These are phyloP conservation scores for Penicillium psychrofluorescens DNA, from an alignment of 495 filamentous ascomycete genomes.

Conservation along the genomic window DNA sequence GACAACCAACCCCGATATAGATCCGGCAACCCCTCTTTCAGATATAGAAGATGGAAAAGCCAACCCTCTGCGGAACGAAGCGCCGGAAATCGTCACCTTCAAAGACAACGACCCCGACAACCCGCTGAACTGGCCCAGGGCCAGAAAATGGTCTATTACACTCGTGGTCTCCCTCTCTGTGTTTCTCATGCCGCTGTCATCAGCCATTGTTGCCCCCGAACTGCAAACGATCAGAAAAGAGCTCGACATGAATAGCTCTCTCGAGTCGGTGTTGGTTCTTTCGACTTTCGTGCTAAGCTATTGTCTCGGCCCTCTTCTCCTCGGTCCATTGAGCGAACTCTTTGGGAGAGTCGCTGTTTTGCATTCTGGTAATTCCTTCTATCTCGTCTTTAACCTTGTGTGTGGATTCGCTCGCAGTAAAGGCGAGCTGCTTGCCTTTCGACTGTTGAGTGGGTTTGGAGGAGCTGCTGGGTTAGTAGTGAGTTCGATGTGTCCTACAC, in stretches of 20 bases:
- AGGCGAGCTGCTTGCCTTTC: conserved; percentile 40
- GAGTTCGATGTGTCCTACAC: background rate
- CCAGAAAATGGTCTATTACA: conserved; percentile 13
- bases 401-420: conserved; percentile 43
- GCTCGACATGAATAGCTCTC: conserved; percentile 39
- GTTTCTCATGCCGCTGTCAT: conserved; percentile 39
- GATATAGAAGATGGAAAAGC: conserved; percentile 5
- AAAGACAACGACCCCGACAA: background rate
- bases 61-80: background rate
- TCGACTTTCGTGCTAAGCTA: conserved; percentile 45
- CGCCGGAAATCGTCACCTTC: background rate
- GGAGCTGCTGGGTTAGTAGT: conserved; percentile 33
- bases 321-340: conserved; percentile 53
- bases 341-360: conserved; percentile 49
- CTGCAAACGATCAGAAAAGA: conserved; percentile 44
- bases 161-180: conserved; percentile 7
- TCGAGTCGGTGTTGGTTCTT: conserved; percentile 42
- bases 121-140: conserved; percentile 42
- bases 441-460: conserved; percentile 44
- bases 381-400: conserved; percentile 46
- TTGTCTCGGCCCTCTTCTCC: conserved; percentile 41
- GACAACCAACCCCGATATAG: too few relatives aligned
- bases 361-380: conserved; percentile 44
- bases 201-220: conserved; percentile 59
- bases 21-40: conserved; percentile 23